These are phyloP conservation scores for Berberis thunbergii DNA, from an alignment of 164 flowering plant species.

Conservation along the genomic window DNA sequence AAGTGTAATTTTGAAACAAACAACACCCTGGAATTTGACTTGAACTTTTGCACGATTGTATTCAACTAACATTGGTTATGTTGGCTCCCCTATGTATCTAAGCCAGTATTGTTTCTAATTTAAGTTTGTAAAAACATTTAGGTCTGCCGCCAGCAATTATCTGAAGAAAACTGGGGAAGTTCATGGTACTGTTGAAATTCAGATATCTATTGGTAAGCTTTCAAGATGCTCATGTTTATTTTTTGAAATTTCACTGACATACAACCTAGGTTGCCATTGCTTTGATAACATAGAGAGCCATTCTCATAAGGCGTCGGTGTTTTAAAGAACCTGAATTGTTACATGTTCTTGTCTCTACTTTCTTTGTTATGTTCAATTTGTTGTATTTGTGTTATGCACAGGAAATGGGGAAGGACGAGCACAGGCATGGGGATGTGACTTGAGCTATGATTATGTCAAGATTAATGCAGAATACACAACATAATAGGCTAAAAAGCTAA, in stretches of 20 bases:
- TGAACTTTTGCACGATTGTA: no score
- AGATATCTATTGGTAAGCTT: constrained; percentile 67
- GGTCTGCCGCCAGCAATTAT: constrained; percentile 74
- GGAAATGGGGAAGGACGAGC: constrained; percentile 67
- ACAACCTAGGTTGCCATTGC: no score
- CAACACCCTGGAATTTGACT: no score
- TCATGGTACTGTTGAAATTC: constrained; percentile 74
- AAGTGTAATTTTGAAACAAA: no score
- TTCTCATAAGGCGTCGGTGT: no score
- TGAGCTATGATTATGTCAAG: constrained; percentile 91
- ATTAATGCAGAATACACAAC: constrained; percentile 97
- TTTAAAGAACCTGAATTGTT: no score
- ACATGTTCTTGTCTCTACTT: background rate
- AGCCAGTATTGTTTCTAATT: no score
- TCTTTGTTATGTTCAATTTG: background rate
- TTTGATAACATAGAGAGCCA: no score
- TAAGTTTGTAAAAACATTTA: constrained; percentile 6
- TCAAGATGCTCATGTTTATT: background rate
- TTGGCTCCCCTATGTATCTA: no score
- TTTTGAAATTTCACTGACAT: no score
- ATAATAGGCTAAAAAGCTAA: constrained; percentile 6
- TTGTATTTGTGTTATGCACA: constrained; percentile 20
- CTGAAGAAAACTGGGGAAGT: constrained; percentile 68
- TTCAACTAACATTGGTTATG: no score
- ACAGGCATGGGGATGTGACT: constrained; percentile 96